A percentile compares a stretch with the other conserved stretches of the same genome.
Conservation (phyloP, 768 basidiomycete species). For the Rhodotorula sphaerocarpa region DNA sequence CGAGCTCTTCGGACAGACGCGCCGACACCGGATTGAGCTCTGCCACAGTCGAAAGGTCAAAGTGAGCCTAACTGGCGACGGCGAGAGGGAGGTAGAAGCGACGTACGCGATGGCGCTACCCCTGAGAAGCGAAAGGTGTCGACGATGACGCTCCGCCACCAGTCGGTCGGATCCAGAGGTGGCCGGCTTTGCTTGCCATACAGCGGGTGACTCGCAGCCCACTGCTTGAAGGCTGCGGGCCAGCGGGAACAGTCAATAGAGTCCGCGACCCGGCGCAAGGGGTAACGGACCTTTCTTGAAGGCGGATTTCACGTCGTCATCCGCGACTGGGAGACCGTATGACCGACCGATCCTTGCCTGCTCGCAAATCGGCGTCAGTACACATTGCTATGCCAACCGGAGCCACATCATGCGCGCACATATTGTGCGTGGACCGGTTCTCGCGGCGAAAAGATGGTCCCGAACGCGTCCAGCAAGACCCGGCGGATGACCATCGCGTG, state of each 20-base stretch:
- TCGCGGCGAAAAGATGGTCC: constrained; percentile 25
- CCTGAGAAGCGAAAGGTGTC: constrained; percentile 23
- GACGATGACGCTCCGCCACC: constrained; percentile 27
- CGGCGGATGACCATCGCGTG: constrained; percentile 22
- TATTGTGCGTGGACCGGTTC: constrained; percentile 20
- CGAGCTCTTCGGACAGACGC: background rate
- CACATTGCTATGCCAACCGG: background rate
- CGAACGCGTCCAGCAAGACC: constrained; percentile 31
- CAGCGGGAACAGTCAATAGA: background rate
- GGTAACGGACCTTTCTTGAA: constrained; percentile 20
- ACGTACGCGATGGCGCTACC: background rate
- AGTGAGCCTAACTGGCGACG: background rate
- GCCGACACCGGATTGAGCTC: background rate
- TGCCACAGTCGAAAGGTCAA: background rate
- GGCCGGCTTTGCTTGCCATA: constrained; percentile 29
- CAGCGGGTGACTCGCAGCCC: constrained; percentile 7
- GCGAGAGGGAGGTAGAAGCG: background rate
- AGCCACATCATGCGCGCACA: constrained; percentile 10
- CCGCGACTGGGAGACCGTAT: constrained; percentile 9
- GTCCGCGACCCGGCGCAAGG: background rate
- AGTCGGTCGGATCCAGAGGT: constrained; percentile 1
- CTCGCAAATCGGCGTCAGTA: background rate
- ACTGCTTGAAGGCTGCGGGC: constrained; percentile 12
- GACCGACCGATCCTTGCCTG: constrained; percentile 10
- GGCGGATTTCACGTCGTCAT: background rate